Conservation (phyloP, 2,329 filamentous ascomycete species). For the Aspergillus piperis region DNA sequence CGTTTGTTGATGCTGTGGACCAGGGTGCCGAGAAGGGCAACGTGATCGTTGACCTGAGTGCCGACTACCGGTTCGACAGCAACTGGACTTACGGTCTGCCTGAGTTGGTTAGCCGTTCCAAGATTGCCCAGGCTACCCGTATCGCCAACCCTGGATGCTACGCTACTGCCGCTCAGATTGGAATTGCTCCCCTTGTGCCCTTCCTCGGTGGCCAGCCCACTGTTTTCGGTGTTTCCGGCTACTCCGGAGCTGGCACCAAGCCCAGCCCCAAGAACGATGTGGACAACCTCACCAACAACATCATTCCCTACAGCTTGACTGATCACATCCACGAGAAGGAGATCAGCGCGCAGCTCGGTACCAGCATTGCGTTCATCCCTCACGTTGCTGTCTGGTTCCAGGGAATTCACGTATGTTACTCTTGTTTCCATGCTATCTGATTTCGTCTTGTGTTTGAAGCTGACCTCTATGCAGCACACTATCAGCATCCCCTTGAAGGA, state of each 20-base stretch:
- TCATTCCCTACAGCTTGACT: constrained; percentile 87
- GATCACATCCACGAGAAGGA: constrained; percentile 95
- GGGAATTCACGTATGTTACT: constrained; percentile 68
- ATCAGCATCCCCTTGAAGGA: constrained; percentile 86
- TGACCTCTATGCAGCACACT: constrained; percentile 61
- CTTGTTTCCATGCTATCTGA: background rate
- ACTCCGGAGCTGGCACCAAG: constrained; percentile 93
- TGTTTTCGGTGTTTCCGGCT: constrained; percentile 88
- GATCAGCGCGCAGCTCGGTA: constrained; percentile 76
- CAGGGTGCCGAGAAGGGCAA: constrained; percentile 67
- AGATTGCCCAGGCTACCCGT: constrained; percentile 74
- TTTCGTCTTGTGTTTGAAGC: background rate
- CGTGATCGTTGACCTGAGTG: constrained; percentile 90
- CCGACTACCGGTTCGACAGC: constrained; percentile 87
- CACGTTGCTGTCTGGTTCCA: constrained; percentile 98
- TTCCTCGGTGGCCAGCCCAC: constrained; percentile 77
- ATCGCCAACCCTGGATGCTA: constrained; percentile 96
- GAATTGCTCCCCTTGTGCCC: constrained; percentile 77
- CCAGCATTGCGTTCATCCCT: constrained; percentile 78
- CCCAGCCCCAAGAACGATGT: constrained; percentile 93
- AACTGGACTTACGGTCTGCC: constrained; percentile 89
- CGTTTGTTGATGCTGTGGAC: constrained; percentile 86
- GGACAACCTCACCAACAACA: constrained; percentile 76
- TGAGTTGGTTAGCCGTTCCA: constrained; percentile 74
- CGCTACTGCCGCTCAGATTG: constrained; percentile 87